Base-by-base conservation (phyloP, 2,329 filamentous ascomycete genomes). In the Ramichloridium luteum region DNA sequence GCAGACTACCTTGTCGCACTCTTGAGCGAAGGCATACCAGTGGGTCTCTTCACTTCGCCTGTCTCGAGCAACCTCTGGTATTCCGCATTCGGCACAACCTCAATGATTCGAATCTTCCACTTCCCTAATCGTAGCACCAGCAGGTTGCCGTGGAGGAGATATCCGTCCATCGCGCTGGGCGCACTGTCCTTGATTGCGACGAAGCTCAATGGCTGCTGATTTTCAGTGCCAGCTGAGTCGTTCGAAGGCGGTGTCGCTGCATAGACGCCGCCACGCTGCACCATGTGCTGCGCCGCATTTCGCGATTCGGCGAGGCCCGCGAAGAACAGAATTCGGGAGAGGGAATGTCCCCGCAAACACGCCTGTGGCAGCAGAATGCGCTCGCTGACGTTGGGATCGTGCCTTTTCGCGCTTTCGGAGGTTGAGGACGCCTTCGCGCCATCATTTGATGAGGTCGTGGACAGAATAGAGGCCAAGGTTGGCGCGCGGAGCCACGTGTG, bases 101-200 rank as follows among this genome's bases (percentile, higher is more conserved):
- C 61, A 16, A 75, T 60, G 13, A 74, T 55, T 44, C 68, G 68
- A 20, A 75, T 59, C 44, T 69, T 74, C 61, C 68, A 72, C 47
- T 77, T 77, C 5, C 73, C 73, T 2, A 66, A 44, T 37, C 70
- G 58, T 6, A 77, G 41, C 6, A 76, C 61, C n/a, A 77, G 42
- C 2, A 68, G 48, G n/a, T 23, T 23, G 20, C 20, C 20, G 8
- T 8, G 20, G 8, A 8, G 20, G n/a, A n/a, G 8, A n/a, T 8
- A 23, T 2, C 64, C 56, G 16, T 56, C 70, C 38, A 75, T 70
- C 1, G 73, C 76, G 32, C 77, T 69, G 14, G 62, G 55, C 0
- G 64, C 68, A 66, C 72, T 74, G 13, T 66, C 56, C 49, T 73
- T 72, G 38, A 82, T 67, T 2, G 68, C 66, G 6, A 66, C 70